Evolutionary conservation across 441 rosid species (phyloP).

Genomic region (California macrophylla): DNA sequence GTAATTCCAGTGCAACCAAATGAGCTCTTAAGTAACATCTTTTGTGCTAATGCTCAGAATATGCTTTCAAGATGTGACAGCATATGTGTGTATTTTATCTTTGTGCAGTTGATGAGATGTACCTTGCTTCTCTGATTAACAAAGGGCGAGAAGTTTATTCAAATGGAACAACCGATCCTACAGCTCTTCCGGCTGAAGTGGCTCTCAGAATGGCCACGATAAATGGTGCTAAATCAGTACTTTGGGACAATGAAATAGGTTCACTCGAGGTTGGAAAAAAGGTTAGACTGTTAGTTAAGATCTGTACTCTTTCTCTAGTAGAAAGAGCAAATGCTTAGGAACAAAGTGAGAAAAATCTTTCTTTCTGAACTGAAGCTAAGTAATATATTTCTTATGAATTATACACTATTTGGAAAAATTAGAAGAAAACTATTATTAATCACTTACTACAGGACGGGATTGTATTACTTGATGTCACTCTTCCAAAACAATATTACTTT

Average conservation of each 20-base stretch:
- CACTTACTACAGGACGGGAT: background rate
- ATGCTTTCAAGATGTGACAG: background rate
- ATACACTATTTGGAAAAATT: no score
- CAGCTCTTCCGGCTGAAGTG: constrained; percentile 57
- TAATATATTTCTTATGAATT: no score
- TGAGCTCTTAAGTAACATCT: background rate
- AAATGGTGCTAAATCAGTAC: constrained; percentile 60
- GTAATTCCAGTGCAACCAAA: background rate
- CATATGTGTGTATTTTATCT: constrained; percentile 4
- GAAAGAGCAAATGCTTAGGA: background rate
- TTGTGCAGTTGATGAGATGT: constrained; percentile 63
- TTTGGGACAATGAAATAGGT: constrained; percentile 68
- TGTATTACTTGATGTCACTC: background rate
- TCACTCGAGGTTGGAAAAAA: constrained; percentile 61
- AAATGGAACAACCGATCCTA: constrained; percentile 51
- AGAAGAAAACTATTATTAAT: background rate
- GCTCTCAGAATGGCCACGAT: constrained; percentile 51
- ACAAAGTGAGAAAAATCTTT: background rate
- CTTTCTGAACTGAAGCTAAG: no score
- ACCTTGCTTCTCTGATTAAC: constrained; percentile 62
- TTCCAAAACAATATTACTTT: background rate
- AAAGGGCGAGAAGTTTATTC: constrained; percentile 45
- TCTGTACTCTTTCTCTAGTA: background rate
- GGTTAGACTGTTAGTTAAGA: constrained; percentile 28
- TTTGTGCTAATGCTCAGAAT: background rate